Evolutionary conservation across 306 rosid species (phyloP).

Genomic region (Vicia sativa): DNA sequence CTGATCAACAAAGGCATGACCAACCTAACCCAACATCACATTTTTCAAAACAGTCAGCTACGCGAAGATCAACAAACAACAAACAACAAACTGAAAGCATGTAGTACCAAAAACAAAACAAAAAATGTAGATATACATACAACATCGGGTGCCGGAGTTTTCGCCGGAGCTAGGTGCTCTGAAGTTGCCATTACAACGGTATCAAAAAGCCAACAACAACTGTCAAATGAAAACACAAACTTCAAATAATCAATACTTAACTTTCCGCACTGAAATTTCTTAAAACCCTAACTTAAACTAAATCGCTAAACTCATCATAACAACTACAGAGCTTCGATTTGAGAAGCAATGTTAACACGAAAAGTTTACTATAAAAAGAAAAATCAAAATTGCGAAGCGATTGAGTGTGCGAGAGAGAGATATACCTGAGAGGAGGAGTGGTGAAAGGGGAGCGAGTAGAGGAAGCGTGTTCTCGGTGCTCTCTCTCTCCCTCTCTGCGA

Average conservation of each 20-base stretch:
- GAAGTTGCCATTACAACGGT: conserved; percentile 58
- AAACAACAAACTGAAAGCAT: no score
- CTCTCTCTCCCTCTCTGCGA: conserved; percentile 35
- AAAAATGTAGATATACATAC: conserved; percentile 48
- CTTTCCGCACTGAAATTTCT: background rate
- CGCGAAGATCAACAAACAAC: background rate
- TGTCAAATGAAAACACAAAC: conserved; percentile 25
- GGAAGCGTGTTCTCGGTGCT: conserved; percentile 37
- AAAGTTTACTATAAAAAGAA: background rate
- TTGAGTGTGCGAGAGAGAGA: background rate
- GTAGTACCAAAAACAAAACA: background rate
- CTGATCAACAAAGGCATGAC: conserved; percentile 86
- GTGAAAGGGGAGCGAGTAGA: conserved; percentile 41
- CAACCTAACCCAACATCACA: conserved; percentile 57
- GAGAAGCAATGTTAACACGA: background rate
- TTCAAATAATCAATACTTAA: background rate
- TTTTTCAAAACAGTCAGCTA: conserved; percentile 21
- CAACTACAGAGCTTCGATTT: background rate
- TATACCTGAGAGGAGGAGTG: conserved; percentile 43
- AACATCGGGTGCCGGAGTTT: conserved; percentile 61
- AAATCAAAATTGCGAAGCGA: background rate
- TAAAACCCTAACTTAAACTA: conserved; percentile 1
- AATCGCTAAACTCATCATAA: background rate
- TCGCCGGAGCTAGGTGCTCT: conserved; percentile 54
- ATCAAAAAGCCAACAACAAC: conserved; percentile 35